phyloP scores from a whole-genome alignment of 1,284 basidiomycete species.

The Cutaneotrichosporon cavernicola region DNA sequence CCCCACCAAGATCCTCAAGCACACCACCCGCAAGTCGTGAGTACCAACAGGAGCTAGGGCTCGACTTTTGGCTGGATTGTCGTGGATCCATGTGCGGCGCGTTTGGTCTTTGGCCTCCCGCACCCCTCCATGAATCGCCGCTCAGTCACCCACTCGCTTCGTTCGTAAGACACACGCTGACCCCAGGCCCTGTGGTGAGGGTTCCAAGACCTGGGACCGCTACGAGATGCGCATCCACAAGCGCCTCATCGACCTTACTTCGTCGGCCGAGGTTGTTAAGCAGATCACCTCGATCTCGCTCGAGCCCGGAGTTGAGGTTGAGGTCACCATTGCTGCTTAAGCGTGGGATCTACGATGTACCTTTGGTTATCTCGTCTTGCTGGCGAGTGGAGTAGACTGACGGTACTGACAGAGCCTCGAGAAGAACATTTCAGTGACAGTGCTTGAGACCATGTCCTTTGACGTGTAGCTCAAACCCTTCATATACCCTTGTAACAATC shows the following conservation, averaged over 20 bases:
- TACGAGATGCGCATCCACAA: constrained; percentile 99
- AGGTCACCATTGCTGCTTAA: constrained; percentile 85
- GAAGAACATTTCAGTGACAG: neutral
- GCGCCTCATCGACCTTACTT: constrained; percentile 98
- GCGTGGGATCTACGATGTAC: constrained; percentile 6
- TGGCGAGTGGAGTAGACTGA: neutral
- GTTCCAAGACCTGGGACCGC: constrained; percentile 99
- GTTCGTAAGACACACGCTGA: neutral
- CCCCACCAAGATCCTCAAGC: constrained; percentile 96
- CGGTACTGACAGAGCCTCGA: neutral
- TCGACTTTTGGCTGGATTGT: neutral
- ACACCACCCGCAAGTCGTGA: constrained; percentile 97
- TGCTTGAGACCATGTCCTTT: neutral
- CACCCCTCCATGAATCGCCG: neutral
- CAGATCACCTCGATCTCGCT: constrained; percentile 99
- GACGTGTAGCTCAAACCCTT: too few relatives aligned
- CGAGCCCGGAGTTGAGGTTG: constrained; percentile 98
- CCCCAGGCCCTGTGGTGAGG: constrained; percentile 94
- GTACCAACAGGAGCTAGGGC: constrained; percentile 41
- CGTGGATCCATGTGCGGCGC: too few relatives aligned
- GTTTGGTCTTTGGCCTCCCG: too few relatives aligned
- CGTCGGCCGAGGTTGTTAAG: constrained; percentile 98
- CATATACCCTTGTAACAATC: neutral
- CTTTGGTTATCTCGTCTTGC: constrained; percentile 2
- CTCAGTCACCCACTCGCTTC: neutral